Percentiles rank a stretch among this genome's conserved stretches.
Evolutionary conservation across 2,329 filamentous ascomycete species (phyloP).

Genomic region (Fusarium nematophilum): DNA sequence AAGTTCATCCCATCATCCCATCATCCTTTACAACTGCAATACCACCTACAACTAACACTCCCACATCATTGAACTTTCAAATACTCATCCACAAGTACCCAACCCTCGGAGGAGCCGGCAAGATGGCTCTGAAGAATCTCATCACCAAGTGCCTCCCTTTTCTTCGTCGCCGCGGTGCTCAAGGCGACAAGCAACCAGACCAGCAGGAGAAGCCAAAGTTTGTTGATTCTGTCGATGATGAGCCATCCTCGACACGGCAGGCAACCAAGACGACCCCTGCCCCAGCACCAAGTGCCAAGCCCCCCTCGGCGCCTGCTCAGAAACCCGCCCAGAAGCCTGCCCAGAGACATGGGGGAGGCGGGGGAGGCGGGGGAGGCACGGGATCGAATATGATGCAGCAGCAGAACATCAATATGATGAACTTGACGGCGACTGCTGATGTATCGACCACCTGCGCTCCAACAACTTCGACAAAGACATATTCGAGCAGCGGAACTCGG

Average conservation of each 20-base stretch:
- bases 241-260: too few species aligned
- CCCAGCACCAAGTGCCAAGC: too few species aligned
- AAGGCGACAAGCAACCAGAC: not conserved
- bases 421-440: too few species aligned
- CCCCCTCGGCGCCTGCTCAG: too few species aligned
- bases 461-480: too few species aligned
- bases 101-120: not conserved
- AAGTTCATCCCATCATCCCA: too few species aligned
- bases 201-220: slow-evolving; percentile 3
- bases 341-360: not conserved
- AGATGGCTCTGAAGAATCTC: slow-evolving; percentile 19
- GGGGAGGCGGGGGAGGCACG: not conserved
- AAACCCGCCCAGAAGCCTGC: not conserved
- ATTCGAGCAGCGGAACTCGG: not conserved
- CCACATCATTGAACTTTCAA: too few species aligned
- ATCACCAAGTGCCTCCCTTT: slow-evolving; percentile 13
- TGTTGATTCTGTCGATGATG: too few species aligned
- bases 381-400: too few species aligned
- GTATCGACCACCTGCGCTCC: too few species aligned
- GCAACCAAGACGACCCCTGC: too few species aligned
- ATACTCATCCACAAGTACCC: not conserved
- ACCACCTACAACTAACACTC: not conserved
- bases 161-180: not conserved
- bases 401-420: too few species aligned
- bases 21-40: not conserved